phyloP scores from a whole-genome alignment of 169 alveolate genomes.

The Theileria parva region DNA sequence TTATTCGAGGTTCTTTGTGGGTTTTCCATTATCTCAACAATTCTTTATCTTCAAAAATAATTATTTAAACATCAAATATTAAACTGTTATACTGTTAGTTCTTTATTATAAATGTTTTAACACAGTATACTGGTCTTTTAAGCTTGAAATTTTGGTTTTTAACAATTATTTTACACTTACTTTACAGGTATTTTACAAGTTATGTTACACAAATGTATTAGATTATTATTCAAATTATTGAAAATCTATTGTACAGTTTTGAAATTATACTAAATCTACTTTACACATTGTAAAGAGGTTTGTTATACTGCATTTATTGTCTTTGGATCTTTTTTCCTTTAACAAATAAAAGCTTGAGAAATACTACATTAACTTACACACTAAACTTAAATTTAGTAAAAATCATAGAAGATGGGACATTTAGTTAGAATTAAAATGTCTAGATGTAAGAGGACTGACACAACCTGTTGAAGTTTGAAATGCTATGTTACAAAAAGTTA shows the following conservation, averaged over 20 bases:
- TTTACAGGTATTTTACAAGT: conserved; percentile 1
- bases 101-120: not conserved
- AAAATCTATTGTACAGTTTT: not conserved
- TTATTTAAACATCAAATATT: not conserved
- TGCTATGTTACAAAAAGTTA: not conserved
- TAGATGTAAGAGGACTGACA: not conserved
- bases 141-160: not conserved
- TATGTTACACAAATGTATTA: not conserved
- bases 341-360: not conserved
- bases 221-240: not conserved
- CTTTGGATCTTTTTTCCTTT: not conserved
- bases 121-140: not conserved
- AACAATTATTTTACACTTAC: not conserved
- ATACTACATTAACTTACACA: not conserved
- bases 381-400: not conserved
- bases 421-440: not conserved
- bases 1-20: not conserved
- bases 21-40: not conserved
- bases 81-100: not conserved
- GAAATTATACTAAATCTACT: not conserved
- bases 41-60: not conserved
- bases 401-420: not conserved
- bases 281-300: not conserved
- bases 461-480: not conserved
- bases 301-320: not conserved